Evolutionary conservation across 441 rosid species (phyloP).

Genomic region (Pelargonium fulgidum): DNA sequence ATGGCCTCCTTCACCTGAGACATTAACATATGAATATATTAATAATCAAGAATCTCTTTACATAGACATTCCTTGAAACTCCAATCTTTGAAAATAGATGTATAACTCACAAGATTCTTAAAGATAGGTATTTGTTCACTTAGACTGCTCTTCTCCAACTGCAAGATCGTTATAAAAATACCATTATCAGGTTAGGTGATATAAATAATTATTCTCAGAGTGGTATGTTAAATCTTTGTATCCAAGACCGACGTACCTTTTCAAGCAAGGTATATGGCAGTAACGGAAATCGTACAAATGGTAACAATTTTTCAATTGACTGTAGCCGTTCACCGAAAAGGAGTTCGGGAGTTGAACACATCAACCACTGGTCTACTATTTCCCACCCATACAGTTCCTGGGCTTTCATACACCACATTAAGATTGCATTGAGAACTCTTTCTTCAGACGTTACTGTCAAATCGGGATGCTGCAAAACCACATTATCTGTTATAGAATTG

Average conservation of each 20-base stretch:
- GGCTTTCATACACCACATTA: slow-evolving; percentile 83
- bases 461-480: slow-evolving; percentile 78
- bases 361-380: slow-evolving; percentile 48
- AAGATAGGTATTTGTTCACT: slow-evolving; percentile 37
- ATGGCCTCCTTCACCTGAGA: slow-evolving; percentile 65
- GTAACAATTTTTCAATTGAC: slow-evolving; percentile 47
- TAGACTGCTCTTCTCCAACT: slow-evolving; percentile 69
- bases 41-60: background rate
- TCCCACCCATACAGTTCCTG: slow-evolving; percentile 65
- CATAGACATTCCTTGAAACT: background rate
- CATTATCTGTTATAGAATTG: slow-evolving; percentile 25
- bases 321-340: slow-evolving; percentile 65
- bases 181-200: background rate
- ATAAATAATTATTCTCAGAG: slow-evolving; percentile 3
- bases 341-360: slow-evolving; percentile 33
- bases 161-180: slow-evolving; percentile 30
- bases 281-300: slow-evolving; percentile 77
- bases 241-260: slow-evolving; percentile 43
- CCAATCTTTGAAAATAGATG: slow-evolving; percentile 1
- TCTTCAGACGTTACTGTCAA: slow-evolving; percentile 92
- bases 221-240: slow-evolving; percentile 12
- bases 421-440: slow-evolving; percentile 78
- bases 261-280: slow-evolving; percentile 57
- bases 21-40: slow-evolving; percentile 16
- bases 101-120: slow-evolving; percentile 55